A percentile compares a stretch with the other conserved stretches of the same genome.
Conservation (phyloP, 306 rosid genomes). For the Fagus sylvatica region DNA sequence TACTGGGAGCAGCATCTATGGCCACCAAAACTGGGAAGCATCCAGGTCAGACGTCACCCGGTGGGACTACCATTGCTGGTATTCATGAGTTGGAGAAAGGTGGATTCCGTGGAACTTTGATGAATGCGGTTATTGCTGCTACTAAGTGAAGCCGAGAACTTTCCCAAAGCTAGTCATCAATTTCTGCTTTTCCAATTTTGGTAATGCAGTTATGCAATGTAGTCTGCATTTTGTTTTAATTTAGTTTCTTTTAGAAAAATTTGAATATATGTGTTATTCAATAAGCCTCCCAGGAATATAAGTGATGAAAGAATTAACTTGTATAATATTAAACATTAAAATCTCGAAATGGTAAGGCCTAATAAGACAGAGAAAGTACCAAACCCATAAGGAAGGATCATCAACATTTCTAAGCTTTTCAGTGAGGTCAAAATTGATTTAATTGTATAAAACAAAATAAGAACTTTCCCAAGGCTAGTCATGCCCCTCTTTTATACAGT, state of each 20-base stretch:
- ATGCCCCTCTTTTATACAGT: too few relatives aligned
- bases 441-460: too few relatives aligned
- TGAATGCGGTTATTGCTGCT: conserved; percentile 88
- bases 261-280: too few relatives aligned
- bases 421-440: too few relatives aligned
- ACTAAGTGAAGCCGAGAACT: conserved; percentile 76
- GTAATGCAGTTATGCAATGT: not conserved
- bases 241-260: not conserved
- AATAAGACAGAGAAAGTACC: too few relatives aligned
- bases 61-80: conserved; percentile 88
- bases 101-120: conserved; percentile 85
- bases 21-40: conserved; percentile 61
- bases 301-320: too few relatives aligned
- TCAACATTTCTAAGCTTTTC: too few relatives aligned
- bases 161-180: conserved; percentile 29
- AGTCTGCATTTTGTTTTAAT: not conserved
- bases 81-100: conserved; percentile 88
- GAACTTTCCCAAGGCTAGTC: too few relatives aligned
- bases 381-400: too few relatives aligned
- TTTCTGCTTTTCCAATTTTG: not conserved
- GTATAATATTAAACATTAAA: too few relatives aligned
- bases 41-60: conserved; percentile 85
- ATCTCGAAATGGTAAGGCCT: too few relatives aligned
- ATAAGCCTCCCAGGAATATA: too few relatives aligned
- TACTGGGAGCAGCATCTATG: conserved; percentile 90